These are phyloP conservation scores for Steccherinum ochraceum DNA, from an alignment of 768 basidiomycete species.

Conservation along the genomic window DNA sequence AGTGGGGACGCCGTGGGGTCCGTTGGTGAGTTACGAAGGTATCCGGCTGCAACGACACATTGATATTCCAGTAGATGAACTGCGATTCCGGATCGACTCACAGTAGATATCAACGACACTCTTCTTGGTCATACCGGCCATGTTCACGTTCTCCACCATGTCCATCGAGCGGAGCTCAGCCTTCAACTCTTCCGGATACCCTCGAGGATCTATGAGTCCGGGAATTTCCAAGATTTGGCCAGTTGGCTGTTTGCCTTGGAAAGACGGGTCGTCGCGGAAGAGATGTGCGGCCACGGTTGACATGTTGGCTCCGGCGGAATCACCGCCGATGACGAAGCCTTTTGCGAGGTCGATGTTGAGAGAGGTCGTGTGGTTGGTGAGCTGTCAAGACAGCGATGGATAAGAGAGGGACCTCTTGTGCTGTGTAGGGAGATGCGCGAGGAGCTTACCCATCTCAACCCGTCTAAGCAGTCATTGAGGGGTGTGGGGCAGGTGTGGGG, in stretches of 20 bases:
- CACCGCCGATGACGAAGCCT: not conserved
- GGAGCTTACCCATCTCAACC: constrained; percentile 16
- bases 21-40: not conserved
- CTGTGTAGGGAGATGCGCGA: too few species aligned
- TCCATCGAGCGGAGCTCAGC: not conserved
- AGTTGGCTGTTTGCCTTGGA: constrained; percentile 12
- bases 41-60: too few species aligned
- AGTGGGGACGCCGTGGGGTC: constrained; percentile 6
- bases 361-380: not conserved
- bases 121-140: not conserved
- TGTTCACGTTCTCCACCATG: not conserved
- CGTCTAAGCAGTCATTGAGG: constrained; percentile 15
- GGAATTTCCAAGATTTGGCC: constrained; percentile 20
- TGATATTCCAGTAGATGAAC: too few species aligned
- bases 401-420: too few species aligned
- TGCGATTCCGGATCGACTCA: too few species aligned
- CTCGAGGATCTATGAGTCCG: constrained; percentile 13
- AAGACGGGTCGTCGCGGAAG: not conserved
- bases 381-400: not conserved
- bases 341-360: not conserved
- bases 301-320: not conserved
- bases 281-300: not conserved
- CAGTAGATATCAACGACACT: not conserved
- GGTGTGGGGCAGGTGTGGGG: too few species aligned
- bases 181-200: constrained; percentile 16